Evolutionary conservation across 768 basidiomycete species (phyloP).

Genomic region (Tremella fuciformis): DNA sequence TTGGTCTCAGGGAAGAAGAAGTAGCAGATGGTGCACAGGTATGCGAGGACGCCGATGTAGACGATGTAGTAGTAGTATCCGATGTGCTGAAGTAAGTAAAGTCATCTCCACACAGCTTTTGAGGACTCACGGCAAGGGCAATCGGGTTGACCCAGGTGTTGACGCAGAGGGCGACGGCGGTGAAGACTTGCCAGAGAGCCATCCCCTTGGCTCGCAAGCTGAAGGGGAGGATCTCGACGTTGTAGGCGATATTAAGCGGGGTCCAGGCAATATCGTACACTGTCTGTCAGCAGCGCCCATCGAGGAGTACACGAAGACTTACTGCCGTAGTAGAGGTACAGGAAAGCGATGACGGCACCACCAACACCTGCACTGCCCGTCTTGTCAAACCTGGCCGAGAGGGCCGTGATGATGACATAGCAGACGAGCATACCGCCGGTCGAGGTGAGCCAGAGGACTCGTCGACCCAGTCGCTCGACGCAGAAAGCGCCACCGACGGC

Average conservation of each 20-base stretch:
- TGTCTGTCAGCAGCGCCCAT: neutral
- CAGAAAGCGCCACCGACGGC: slow-evolving; percentile 10
- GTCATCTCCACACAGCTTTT: neutral
- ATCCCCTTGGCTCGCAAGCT: slow-evolving; percentile 6
- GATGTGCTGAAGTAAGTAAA: neutral
- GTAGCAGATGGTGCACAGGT: neutral
- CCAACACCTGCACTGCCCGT: slow-evolving; percentile 19
- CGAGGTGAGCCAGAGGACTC: slow-evolving; percentile 25
- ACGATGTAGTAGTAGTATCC: slow-evolving; percentile 36
- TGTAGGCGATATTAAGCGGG: slow-evolving; percentile 8
- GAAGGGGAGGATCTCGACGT: neutral
- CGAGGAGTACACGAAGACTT: slow-evolving; percentile 8
- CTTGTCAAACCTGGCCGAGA: slow-evolving; percentile 32
- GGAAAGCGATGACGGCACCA: slow-evolving; percentile 23
- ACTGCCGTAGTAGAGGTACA: no score
- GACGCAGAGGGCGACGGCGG: neutral
- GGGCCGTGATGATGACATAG: slow-evolving; percentile 29
- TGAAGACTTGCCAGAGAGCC: neutral
- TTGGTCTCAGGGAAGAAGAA: slow-evolving; percentile 38
- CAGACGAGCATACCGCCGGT: slow-evolving; percentile 33
- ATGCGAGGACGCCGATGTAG: slow-evolving; percentile 38
- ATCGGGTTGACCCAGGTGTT: slow-evolving; percentile 25
- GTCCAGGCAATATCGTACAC: slow-evolving; percentile 39
- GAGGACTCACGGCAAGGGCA: slow-evolving; percentile 15
- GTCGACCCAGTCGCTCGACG: slow-evolving; percentile 39